These are phyloP conservation scores for Pisolithus tinctorius DNA, from an alignment of 768 basidiomycete genomes.

Conservation along the genomic window DNA sequence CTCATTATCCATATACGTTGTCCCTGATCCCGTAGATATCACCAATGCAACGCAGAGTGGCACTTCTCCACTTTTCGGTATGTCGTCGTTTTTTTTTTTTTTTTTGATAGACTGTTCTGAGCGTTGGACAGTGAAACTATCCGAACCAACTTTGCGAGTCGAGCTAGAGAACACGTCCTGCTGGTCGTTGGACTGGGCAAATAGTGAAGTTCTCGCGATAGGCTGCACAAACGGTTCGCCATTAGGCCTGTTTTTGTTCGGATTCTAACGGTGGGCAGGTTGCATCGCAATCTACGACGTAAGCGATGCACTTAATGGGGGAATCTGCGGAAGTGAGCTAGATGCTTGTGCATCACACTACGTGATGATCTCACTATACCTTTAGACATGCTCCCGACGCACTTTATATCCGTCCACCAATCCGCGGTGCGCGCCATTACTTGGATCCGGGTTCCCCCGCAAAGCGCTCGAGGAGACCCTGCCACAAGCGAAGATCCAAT, in stretches of 20 bases:
- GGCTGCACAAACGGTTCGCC: slow-evolving; percentile 75
- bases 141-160: slow-evolving; percentile 63
- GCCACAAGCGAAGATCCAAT: slow-evolving; percentile 55
- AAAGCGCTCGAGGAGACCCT: slow-evolving; percentile 38
- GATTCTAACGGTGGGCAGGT: slow-evolving; percentile 28
- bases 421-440: slow-evolving; percentile 69
- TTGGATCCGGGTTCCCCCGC: slow-evolving; percentile 68
- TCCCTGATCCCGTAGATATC: slow-evolving; percentile 71
- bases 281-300: slow-evolving; percentile 54
- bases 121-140: slow-evolving; percentile 40
- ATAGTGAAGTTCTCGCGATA: slow-evolving; percentile 73
- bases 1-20: slow-evolving; percentile 64
- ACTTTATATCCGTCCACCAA: slow-evolving; percentile 71
- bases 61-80: slow-evolving; percentile 44
- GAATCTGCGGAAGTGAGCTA: slow-evolving; percentile 26
- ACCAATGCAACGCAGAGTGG: slow-evolving; percentile 20
- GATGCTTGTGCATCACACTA: neutral
- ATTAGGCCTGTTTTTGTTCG: neutral
- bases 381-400: slow-evolving; percentile 51
- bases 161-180: slow-evolving; percentile 72
- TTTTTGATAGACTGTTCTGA: neutral
- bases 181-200: slow-evolving; percentile 85
- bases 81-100: slow-evolving; percentile 10
- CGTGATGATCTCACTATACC: neutral
- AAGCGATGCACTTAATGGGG: slow-evolving; percentile 33